Base-by-base conservation (phyloP, 345 rosid genomes). In the Noccaea caerulescens region DNA sequence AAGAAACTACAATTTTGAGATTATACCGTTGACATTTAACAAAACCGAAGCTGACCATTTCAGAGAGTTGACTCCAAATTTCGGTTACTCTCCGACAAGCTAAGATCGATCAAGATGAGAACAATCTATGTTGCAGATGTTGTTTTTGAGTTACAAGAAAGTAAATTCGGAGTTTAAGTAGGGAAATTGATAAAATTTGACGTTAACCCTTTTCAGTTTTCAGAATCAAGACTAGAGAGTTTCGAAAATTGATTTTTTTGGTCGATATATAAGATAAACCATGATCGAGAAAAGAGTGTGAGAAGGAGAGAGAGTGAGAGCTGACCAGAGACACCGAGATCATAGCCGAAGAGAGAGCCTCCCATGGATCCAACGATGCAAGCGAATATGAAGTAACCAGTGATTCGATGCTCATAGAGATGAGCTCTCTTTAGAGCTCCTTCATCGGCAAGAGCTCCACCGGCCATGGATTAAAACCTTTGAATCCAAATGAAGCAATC, bases 301-400 rank as follows among this genome's bases (percentile, higher is more conserved):
- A 37, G 50, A 60, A 42, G 60, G 57, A 18, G 20, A 18, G 20
- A 18, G 20, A 18, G 20, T 18, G 20, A 51, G 5, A 37, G 68
- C 84, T 42, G 20, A 87, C 96, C 93, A 4, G 97, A 90, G 68
- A 90, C 90, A 33, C 97, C 97, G 12, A 90, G 89, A 82, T 90
- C 97, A 67, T 86, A 90, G 49, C 94, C 93, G 38, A 90, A 88
- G 65, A 90, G 88, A 11, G 94, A 86, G 1, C 97, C 92, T 13
- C 94, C 94, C 23, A 80, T 66, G 4, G 88, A 84, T 0, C 88
- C 94, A 66, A 90, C 76, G 50, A 85, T 30, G 58, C 92, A 88
- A 68, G 89, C 80, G n/a, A 83, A 72, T 10, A 88, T 25, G 72
- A 90, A 88, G 66, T 86, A 86, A 65, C 68, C 60, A 47, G 97